Evolutionary conservation across 129 eudicot species (phyloP), one percentile per base, ranked within the genome.

Genomic region (Tagetes patula): DNA sequence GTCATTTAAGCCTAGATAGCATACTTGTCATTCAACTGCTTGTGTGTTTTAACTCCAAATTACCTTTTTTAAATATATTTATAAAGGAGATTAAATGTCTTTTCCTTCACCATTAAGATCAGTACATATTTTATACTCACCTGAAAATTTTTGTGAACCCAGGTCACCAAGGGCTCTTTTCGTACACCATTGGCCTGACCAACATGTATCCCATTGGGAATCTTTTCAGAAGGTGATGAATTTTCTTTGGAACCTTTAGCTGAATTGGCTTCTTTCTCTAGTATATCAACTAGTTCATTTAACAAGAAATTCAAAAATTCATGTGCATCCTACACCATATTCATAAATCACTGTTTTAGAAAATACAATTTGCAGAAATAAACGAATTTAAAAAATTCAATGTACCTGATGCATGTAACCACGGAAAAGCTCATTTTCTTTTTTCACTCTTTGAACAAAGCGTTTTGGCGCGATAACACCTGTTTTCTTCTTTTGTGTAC

Each of bases 111-210:
- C 39, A 30, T 47, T 33, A 61, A 14, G 52, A 46, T 30, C 37
- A 45, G 31, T n/a, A 61, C 11, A 30, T 30, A 56, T 30, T 39
- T 37, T 33, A 76, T 50, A 77, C 54, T 61, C 45, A 91, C 97
- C 87, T 91, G 97, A 69, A 91, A 91, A 74, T 86, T 88, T 74
- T 91, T 91, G 92, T 91, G 97, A 56, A 91, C 97, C 95, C 97
- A 91, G 7, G 97, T 91, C 52, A 91, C 87, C 20, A 91, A 56
- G 58, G 95, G 95, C 56, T 88, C 95, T 54, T 86, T 91, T 30
- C 79, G 79, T 48, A 72, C 77, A 68, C 89, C 89, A 65, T 91
- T 86, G 49, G 82, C 76, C 30, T 62, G 84, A 42, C 74, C 62
- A 65, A 34, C 77, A 53, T 62, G 90, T 67, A 86, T 73, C 61